phyloP scores from a whole-genome alignment of 768 basidiomycete species.

The Hirschioporus abietinus region DNA sequence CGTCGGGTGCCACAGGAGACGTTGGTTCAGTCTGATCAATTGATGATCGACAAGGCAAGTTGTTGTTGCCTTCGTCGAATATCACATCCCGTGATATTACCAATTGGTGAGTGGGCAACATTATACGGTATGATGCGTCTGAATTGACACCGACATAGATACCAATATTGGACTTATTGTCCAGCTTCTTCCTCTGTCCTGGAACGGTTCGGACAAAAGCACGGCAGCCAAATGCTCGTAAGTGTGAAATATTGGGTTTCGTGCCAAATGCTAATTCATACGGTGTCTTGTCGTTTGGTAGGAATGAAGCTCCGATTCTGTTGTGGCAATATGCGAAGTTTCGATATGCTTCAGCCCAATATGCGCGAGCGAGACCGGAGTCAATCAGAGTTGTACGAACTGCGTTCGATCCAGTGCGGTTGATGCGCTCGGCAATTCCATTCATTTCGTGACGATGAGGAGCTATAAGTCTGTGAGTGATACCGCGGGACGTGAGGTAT shows the following conservation, averaged over 20 bases:
- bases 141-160: neutral
- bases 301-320: neutral
- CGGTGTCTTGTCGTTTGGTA: conserved; percentile 12
- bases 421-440: conserved; percentile 25
- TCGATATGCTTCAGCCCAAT: conserved; percentile 13
- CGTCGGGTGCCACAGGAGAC: no score
- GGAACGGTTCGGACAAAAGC: conserved; percentile 22
- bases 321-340: neutral
- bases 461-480: conserved; percentile 19
- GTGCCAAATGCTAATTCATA: conserved; percentile 14
- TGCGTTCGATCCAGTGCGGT: conserved; percentile 22
- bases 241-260: conserved; percentile 24
- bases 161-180: neutral
- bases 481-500: conserved; percentile 18
- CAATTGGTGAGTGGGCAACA: neutral
- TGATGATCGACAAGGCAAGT: neutral
- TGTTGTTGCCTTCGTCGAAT: neutral
- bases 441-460: conserved; percentile 28
- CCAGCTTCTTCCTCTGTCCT: conserved; percentile 15
- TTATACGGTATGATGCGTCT: neutral
- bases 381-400: conserved; percentile 20
- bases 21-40: neutral
- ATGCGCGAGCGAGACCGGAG: conserved; percentile 15
- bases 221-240: conserved; percentile 26
- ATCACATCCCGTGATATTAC: neutral